Percentiles rank a stretch among this genome's conserved stretches.
These are phyloP conservation scores for Diaporthe longicolla DNA, from an alignment of 2,329 filamentous ascomycete genomes.

Conservation along the genomic window DNA sequence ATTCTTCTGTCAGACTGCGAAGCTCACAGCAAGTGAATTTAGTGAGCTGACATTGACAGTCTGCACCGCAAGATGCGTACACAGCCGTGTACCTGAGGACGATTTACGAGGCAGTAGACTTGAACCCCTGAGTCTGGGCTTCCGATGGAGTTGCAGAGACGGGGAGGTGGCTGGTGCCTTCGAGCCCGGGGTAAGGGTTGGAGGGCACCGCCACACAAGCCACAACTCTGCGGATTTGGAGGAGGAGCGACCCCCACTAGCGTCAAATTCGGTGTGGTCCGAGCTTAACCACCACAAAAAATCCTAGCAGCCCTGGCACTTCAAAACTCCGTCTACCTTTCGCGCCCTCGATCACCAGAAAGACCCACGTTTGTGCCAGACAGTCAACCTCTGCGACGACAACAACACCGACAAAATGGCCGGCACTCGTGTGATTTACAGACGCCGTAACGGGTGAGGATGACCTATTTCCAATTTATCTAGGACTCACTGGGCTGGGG, in stretches of 20 bases:
- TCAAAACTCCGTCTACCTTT: constrained; percentile 37
- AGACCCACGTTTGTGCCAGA: constrained; percentile 42
- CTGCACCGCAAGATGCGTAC: not conserved
- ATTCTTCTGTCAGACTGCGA: no score
- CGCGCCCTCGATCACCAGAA: constrained; percentile 37
- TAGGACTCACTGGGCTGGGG: not conserved
- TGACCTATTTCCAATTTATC: constrained; percentile 42
- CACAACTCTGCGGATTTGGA: not conserved
- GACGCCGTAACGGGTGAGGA: constrained; percentile 85
- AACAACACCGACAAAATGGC: constrained; percentile 67
- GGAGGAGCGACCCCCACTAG: not conserved
- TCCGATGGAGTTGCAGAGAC: not conserved
- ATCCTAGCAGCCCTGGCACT: constrained; percentile 34
- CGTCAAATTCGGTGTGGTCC: not conserved
- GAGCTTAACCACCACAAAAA: constrained; percentile 33
- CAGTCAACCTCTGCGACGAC: constrained; percentile 41
- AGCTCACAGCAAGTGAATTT: no score
- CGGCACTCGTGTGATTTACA: constrained; percentile 75
- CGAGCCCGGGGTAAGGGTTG: not conserved
- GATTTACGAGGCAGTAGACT: not conserved
- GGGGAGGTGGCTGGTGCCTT: no score
- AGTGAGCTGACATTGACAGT: no score
- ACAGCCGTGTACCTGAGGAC: not conserved
- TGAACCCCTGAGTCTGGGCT: not conserved
- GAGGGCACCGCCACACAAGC: constrained; percentile 3